Evolutionary conservation across 2,329 filamentous ascomycete species (phyloP), one percentile per base, ranked within the genome.

Genomic region (Colletotrichum brevisporum): DNA sequence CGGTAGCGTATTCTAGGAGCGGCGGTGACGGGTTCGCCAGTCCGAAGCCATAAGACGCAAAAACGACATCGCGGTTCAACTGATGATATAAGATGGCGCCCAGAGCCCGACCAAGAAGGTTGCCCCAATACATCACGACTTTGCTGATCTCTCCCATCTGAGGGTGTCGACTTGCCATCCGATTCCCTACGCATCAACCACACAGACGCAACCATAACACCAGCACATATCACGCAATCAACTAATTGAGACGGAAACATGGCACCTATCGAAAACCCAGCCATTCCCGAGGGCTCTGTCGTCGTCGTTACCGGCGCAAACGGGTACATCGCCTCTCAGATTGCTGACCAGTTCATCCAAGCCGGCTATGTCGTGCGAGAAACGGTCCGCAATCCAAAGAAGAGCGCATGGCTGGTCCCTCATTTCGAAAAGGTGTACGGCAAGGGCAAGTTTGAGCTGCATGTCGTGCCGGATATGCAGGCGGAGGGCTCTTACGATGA

Each of bases 341-440:
- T 83, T 12, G 79, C 78, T 3, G 77, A 81, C 53, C 76, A 83
- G 52, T 73, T 83, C 16, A 77, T 85, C 0, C 56, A 71, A 1
- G 72, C 72, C 0, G 83, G 83, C 15, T 85, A 82, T 64, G 76
- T 76, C 6, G 84, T 86, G n/a, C 81, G 83, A 15, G 84, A 83
- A 2, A 83, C 82, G 3, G 80, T 81, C 13, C 83, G 84, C 0
- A 73, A 77, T 55, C 47, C 70, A 0, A 71, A 75, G 5, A 83
- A 79, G 67, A 76, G 73, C 24, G 62, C 75, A 0, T 82, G 80
- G 78, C 53, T 80, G 8, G 66, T 58, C 1, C 63, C 73, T 0
- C 48, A 59, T n/a, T 79, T 80, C 16, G 77, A 78, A 6, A 73
- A 78, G 18, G 73, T 76, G 12, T 78, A 80, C 63, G 79, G 78